A percentile compares a stretch with the other conserved stretches of the same genome.
phyloP scores from a whole-genome alignment of 2,329 filamentous ascomycete species.

The Geoglossum cookeanum region DNA sequence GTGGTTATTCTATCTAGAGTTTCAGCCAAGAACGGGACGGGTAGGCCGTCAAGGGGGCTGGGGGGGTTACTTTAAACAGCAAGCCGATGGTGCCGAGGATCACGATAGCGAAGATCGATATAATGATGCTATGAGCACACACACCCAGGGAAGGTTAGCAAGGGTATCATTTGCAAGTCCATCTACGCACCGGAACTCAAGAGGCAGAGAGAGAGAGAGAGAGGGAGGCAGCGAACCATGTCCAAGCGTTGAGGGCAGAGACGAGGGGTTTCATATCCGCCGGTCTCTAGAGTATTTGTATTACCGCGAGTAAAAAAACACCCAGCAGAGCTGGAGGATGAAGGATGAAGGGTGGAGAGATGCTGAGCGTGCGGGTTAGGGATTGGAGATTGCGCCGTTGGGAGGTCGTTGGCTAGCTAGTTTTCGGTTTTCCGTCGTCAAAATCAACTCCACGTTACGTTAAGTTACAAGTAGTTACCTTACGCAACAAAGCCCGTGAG shows the following conservation, averaged over 20 bases:
- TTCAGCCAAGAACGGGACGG: neutral
- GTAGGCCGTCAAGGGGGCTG: slow-evolving; percentile 5
- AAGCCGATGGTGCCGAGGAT: slow-evolving; percentile 46
- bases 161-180: neutral
- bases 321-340: too few species aligned
- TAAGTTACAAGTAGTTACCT: too few species aligned
- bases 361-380: too few species aligned
- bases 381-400: too few species aligned
- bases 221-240: slow-evolving; percentile 44
- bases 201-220: too few species aligned
- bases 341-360: too few species aligned
- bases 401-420: too few species aligned
- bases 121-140: slow-evolving; percentile 39
- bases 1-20: slow-evolving; percentile 36
- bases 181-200: neutral
- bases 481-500: too few species aligned
- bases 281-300: slow-evolving; percentile 6
- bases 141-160: slow-evolving; percentile 6
- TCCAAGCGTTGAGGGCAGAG: slow-evolving; percentile 82
- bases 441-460: too few species aligned
- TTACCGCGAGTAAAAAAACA: neutral
- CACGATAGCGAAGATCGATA: slow-evolving; percentile 44
- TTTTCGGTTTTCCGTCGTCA: too few species aligned
- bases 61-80: slow-evolving; percentile 44
- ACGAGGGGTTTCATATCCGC: slow-evolving; percentile 83